Evolutionary conservation across 305 asterid genomes (phyloP).

Genomic region (Caryopteris hybrid): DNA sequence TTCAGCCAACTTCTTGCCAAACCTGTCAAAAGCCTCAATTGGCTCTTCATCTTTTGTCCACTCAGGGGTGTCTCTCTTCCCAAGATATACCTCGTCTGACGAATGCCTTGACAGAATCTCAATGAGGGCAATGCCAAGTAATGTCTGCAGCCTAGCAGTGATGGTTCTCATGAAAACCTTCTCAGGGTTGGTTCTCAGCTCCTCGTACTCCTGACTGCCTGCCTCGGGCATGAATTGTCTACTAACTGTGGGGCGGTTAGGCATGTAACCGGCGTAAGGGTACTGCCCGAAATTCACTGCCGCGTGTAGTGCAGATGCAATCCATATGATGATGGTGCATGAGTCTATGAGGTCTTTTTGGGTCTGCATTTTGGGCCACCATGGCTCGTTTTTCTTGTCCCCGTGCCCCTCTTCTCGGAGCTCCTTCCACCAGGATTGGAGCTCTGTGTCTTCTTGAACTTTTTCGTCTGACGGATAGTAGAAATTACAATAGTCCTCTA

Average conservation of each 20-base stretch:
- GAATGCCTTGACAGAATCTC: conserved; percentile 47
- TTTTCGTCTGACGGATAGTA: conserved; percentile 33
- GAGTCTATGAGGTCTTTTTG: conserved; percentile 24
- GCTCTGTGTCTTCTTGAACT: conserved; percentile 27
- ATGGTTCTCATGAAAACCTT: conserved; percentile 33
- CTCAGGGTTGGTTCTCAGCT: conserved; percentile 35
- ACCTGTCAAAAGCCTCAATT: conserved; percentile 27
- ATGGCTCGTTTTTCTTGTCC: conserved; percentile 34
- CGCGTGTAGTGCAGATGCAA: conserved; percentile 50
- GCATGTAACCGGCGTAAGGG: conserved; percentile 49
- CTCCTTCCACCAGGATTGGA: conserved; percentile 48
- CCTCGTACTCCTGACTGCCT: conserved; percentile 34
- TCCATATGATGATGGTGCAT: conserved; percentile 52
- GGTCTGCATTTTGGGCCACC: conserved; percentile 49
- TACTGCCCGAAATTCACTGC: conserved; percentile 53
- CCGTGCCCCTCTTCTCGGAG: conserved; percentile 40
- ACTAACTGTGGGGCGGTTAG: conserved; percentile 50
- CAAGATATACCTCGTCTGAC: conserved; percentile 45
- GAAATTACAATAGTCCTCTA: conserved; percentile 34
- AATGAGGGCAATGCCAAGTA: conserved; percentile 38
- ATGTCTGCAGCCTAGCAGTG: conserved; percentile 40
- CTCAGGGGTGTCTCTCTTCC: conserved; percentile 33
- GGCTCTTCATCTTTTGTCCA: conserved; percentile 38
- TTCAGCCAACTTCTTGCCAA: conserved; percentile 28
- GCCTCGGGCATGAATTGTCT: conserved; percentile 43